Base-by-base conservation (phyloP, 371 early-diverging fungal genomes). In the Rhizomucor miehei region DNA sequence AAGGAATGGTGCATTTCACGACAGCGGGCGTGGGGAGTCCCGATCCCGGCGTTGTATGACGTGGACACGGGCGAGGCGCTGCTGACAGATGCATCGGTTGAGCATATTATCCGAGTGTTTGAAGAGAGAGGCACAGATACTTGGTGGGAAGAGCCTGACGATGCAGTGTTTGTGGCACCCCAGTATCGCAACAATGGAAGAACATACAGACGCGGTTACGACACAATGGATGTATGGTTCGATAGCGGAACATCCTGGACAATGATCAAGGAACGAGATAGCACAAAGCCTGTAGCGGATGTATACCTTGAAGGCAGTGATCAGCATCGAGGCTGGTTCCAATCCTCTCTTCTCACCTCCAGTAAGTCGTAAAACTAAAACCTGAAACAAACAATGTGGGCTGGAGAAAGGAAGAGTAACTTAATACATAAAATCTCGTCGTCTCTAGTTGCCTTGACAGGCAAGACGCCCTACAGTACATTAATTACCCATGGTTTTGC, bases 301-400 rank as follows among this genome's bases (percentile, higher is more conserved):
- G 81, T 95, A 40, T 96, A 95, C 69, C 74, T 91, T 1, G 96
- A 94, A 69, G 98, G 98, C 9, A 86, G 89, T 52, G 97, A 98
- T 67, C 98, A 98, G 67, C 94, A 95, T 64, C 80, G 98, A 48
- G 98, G 97, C 13, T 98, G 98, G 98, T 98, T 98, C 73, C 95
- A 97, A 63, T 95, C 95, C 3, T 91, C 96, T 0, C 78, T 96
- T 44, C 76, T 96, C 40, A 91, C 95, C 11, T 89, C 91, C 9
- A 72, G 76, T 77, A 64, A 75, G 57, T 55, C n/a, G n/a, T n/a
- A n/a, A n/a, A n/a, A n/a, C n/a, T n/a, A n/a, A 8, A 6, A 11
- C 6, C 6, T 13, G 2, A n/a, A n/a, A n/a, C n/a, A n/a, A n/a
- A n/a, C n/a, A n/a, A n/a, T n/a, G n/a, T n/a, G n/a, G n/a, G n/a